Evolutionary conservation across 768 basidiomycete genomes (phyloP).

Genomic region (Exidia glandulosa): DNA sequence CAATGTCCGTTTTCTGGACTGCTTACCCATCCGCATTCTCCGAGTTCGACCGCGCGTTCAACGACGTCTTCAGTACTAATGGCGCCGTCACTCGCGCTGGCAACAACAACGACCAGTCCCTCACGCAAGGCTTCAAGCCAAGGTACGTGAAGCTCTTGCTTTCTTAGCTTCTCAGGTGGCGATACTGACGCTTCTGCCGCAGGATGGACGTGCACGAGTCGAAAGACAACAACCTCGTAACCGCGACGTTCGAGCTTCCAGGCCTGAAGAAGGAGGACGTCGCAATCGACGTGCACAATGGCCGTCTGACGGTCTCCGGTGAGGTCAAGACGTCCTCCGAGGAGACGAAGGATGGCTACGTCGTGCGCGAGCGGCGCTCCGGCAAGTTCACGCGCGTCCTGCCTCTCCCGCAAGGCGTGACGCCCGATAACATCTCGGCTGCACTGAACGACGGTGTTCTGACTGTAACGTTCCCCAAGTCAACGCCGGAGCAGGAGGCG

Average conservation of each 20-base stretch:
- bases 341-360: conserved; percentile 23
- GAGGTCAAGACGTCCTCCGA: conserved; percentile 23
- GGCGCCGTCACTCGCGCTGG: background rate
- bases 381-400: conserved; percentile 41
- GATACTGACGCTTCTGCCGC: background rate
- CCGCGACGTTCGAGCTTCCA: conserved; percentile 45
- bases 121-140: background rate
- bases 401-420: conserved; percentile 36
- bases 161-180: background rate
- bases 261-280: conserved; percentile 34
- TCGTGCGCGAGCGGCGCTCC: conserved; percentile 34
- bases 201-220: conserved; percentile 37
- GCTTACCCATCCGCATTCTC: too few relatives aligned
- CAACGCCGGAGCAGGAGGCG: conserved; percentile 16
- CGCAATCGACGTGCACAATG: conserved; percentile 28
- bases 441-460: conserved; percentile 42
- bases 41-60: background rate
- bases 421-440: conserved; percentile 30
- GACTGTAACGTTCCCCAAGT: conserved; percentile 43
- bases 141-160: background rate
- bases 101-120: background rate
- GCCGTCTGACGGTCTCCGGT: conserved; percentile 37
- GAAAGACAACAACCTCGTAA: conserved; percentile 28
- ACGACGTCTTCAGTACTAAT: background rate
- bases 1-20: too few relatives aligned